Base-by-base conservation (phyloP, 495 filamentous ascomycete genomes). In the Aspergillus ostianus region DNA sequence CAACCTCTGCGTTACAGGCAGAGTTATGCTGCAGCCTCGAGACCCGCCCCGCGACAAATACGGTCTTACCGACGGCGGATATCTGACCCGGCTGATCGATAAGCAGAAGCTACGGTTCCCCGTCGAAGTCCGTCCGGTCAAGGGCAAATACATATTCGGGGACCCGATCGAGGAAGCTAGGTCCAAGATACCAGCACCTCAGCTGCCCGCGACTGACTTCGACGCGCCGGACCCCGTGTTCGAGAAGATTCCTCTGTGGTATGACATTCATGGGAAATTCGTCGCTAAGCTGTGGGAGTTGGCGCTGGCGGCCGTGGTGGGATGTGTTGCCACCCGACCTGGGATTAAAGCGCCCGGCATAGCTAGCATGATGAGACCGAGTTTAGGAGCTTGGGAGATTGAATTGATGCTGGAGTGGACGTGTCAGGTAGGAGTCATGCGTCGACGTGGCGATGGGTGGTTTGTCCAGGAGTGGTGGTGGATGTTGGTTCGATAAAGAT, bases 381-480 rank as follows among this genome's bases (percentile, higher is more conserved):
- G 79, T 6, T 70, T 92, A 64, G 86, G 84, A 53, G 70, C 74
- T 32, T 92, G 90, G 81, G 90, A 94, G 73, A 77, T 86, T 20
- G 74, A 81, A 70, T 36, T 85, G 47, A 67, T 92, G 46, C 59
- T 92, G 53, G 77, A 80, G n/a, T 95, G 90, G 90, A 65, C 84
- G 55, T 71, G 70, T 46, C 55, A 73, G 29, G 73, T 83, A 47
- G 85, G 84, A 2, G 60, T 82, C 56, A 67, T 74, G 55, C 56
- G 58, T 17, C 60, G 64, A 27, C 64, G 58, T 27, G 70, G 63
- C 64, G 64, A 69, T 55, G 67, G 74, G 5, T 85, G 83, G 72
- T 77, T 65, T 6, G 77, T 82, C 13, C 70, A 68, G 47, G 86
- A 89, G 68, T 91, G 87, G 84, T 92, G 89, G 89, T 92, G 88